phyloP scores from a whole-genome alignment of 202 grass and related monocot species.

The Carex arenaria region DNA sequence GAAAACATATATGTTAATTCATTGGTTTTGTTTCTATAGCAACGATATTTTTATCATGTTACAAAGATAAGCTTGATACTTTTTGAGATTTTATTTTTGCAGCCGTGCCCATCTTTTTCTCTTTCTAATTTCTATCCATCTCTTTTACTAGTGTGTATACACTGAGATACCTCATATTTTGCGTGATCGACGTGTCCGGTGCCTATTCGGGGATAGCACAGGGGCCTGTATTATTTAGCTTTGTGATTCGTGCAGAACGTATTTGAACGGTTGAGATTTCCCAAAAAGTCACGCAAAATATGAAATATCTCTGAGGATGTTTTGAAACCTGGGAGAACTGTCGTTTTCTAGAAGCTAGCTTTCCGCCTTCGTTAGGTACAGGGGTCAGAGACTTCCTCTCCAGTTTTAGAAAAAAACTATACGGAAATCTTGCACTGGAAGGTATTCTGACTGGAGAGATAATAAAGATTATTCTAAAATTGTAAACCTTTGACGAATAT shows the following conservation, averaged over 20 bases:
- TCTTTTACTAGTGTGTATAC: neutral
- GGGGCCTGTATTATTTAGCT: too few species aligned
- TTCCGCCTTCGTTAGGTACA: neutral
- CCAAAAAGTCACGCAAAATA: too few species aligned
- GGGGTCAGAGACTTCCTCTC: neutral
- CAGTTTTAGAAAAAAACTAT: neutral
- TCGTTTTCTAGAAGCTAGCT: neutral
- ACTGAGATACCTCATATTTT: too few species aligned
- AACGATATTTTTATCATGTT: neutral
- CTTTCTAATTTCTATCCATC: neutral
- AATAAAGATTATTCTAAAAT: neutral
- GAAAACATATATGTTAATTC: neutral
- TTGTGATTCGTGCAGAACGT: too few species aligned
- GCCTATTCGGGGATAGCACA: too few species aligned
- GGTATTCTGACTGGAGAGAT: neutral
- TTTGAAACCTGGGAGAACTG: neutral
- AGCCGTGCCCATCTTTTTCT: neutral
- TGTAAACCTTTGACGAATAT: neutral
- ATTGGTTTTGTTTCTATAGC: neutral
- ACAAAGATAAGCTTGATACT: neutral
- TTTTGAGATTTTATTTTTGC: neutral
- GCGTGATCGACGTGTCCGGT: too few species aligned
- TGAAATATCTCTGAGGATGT: too few species aligned
- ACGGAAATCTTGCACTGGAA: neutral
- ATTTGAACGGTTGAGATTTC: too few species aligned